A percentile compares a stretch with the other conserved stretches of the same genome.
Evolutionary conservation across 176 grass and related monocot species (phyloP).

Genomic region (Zizania latifolia): DNA sequence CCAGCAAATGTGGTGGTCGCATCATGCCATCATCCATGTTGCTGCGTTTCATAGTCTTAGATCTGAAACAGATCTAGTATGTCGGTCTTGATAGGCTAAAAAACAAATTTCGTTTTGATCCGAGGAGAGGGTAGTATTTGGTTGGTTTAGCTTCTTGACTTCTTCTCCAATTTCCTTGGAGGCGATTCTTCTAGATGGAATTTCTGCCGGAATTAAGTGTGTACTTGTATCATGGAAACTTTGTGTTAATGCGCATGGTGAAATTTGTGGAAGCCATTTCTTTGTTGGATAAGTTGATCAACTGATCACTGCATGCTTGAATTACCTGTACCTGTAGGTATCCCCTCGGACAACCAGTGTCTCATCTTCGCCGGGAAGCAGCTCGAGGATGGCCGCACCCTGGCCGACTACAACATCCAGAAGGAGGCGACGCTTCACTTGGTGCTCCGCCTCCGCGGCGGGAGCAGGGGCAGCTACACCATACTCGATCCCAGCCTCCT

Average conservation of each 20-base stretch:
- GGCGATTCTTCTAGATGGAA: neutral
- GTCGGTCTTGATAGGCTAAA: neutral
- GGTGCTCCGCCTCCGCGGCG: constrained; percentile 45
- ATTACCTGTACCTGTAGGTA: neutral
- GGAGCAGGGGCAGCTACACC: neutral
- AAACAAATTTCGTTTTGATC: neutral
- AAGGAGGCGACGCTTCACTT: constrained; percentile 54
- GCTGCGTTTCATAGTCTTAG: neutral
- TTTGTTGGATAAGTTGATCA: neutral
- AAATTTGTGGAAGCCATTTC: too few species aligned
- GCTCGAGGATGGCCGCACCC: constrained; percentile 44
- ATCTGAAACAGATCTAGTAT: neutral
- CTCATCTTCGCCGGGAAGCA: constrained; percentile 60
- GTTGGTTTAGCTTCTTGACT: neutral
- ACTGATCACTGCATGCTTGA: neutral
- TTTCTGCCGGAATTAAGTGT: neutral
- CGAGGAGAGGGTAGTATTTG: neutral
- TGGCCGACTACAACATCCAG: constrained; percentile 55
- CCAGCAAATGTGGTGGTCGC: neutral
- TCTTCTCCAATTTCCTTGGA: neutral
- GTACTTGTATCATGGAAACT: neutral
- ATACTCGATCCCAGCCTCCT: constrained; percentile 6
- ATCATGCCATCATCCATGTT: neutral
- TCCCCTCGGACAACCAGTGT: constrained; percentile 53
- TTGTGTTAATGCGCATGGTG: neutral